phyloP scores from a whole-genome alignment of 768 basidiomycete species.

The Jaapia argillacea region DNA sequence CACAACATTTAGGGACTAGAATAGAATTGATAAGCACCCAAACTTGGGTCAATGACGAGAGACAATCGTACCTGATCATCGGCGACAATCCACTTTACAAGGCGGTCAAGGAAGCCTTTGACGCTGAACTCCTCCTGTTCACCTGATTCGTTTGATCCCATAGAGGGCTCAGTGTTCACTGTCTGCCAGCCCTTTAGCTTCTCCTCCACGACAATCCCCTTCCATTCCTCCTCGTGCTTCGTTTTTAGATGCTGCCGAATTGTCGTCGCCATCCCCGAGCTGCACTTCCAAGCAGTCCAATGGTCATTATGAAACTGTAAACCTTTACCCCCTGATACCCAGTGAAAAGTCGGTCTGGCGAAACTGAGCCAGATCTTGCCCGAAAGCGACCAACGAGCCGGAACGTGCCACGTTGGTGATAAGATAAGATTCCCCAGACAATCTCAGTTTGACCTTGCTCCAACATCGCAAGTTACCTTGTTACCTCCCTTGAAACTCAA shows the following conservation, averaged over 20 bases:
- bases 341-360: too few relatives aligned
- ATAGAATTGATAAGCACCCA: neutral
- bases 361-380: too few relatives aligned
- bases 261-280: constrained; percentile 7
- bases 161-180: neutral
- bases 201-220: constrained; percentile 4
- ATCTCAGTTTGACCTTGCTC: too few relatives aligned
- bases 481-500: too few relatives aligned
- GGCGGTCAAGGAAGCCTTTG: constrained; percentile 10
- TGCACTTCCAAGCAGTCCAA: constrained; percentile 11
- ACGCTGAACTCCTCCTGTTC: constrained; percentile 8
- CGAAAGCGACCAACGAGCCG: too few relatives aligned
- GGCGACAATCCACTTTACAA: constrained; percentile 11
- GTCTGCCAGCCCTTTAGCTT: constrained; percentile 10
- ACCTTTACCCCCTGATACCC: too few relatives aligned
- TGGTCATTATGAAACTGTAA: too few relatives aligned
- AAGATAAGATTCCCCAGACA: too few relatives aligned
- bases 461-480: too few relatives aligned
- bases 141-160: neutral
- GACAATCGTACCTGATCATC: constrained; percentile 7
- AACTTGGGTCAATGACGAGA: neutral
- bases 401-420: too few relatives aligned
- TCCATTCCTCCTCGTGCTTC: constrained; percentile 7
- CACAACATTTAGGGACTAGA: constrained; percentile 6
- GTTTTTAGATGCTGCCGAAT: constrained; percentile 4